phyloP scores from a whole-genome alignment of 2,329 filamentous ascomycete genomes.

The Phaeoacremonium minimum region DNA sequence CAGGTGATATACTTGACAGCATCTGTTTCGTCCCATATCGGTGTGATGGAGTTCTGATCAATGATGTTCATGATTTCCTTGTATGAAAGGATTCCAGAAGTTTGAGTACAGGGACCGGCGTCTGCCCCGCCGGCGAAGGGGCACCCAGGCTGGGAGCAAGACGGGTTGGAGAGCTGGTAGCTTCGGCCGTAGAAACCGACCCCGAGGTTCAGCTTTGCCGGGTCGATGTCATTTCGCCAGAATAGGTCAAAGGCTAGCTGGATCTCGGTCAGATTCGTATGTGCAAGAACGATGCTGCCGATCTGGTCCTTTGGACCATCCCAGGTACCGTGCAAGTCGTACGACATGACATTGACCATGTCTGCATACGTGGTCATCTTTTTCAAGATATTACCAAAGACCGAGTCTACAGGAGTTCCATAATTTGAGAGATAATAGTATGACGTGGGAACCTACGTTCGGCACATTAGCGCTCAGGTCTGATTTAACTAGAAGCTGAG shows the following conservation, averaged over 20 bases:
- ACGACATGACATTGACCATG: constrained; percentile 29
- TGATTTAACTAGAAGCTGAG: too few relatives aligned
- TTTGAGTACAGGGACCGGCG: constrained; percentile 9
- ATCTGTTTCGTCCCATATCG: constrained; percentile 9
- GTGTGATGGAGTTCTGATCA: constrained; percentile 7
- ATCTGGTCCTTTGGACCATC: constrained; percentile 16
- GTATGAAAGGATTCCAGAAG: constrained; percentile 2
- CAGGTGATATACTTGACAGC: constrained; percentile 3
- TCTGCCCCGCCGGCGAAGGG: constrained; percentile 9
- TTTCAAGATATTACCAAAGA: too few relatives aligned
- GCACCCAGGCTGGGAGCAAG: constrained; percentile 14
- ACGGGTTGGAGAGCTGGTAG: constrained; percentile 12
- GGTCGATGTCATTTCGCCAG: constrained; percentile 32
- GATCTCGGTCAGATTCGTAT: constrained; percentile 39
- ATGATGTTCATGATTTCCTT: constrained; percentile 5
- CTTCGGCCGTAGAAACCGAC: constrained; percentile 33
- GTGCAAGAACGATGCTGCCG: constrained; percentile 23
- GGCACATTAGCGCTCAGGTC: too few relatives aligned
- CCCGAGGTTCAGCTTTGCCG: constrained; percentile 34
- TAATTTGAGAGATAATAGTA: too few relatives aligned
- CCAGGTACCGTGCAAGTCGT: constrained; percentile 26
- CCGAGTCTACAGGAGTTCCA: too few relatives aligned
- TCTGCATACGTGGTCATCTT: too few relatives aligned
- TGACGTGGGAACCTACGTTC: too few relatives aligned
- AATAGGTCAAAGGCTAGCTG: constrained; percentile 31